Percentiles rank a stretch among this genome's conserved stretches.
These are phyloP conservation scores for Sporisorium reilianum DNA, from an alignment of 1,284 basidiomycete genomes.

Conservation along the genomic window DNA sequence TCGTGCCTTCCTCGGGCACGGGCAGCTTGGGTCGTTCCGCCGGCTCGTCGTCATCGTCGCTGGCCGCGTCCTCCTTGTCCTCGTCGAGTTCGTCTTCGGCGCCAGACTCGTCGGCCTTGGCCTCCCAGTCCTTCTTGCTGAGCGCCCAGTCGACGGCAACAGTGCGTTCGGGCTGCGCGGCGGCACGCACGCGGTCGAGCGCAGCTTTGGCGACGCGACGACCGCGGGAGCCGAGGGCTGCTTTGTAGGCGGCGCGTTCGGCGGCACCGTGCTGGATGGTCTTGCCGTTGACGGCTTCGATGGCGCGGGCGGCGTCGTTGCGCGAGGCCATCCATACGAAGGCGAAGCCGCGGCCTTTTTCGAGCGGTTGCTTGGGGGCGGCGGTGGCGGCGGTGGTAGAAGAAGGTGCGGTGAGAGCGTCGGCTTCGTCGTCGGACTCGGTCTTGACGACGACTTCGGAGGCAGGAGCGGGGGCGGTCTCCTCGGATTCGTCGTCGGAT, in stretches of 20 bases:
- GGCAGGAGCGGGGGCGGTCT: constrained; percentile 76
- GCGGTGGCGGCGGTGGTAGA: constrained; percentile 7
- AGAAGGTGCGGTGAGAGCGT: constrained; percentile 1
- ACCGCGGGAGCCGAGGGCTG: constrained; percentile 75
- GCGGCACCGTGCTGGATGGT: constrained; percentile 78
- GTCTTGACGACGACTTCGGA: constrained; percentile 71
- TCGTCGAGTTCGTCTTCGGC: constrained; percentile 71
- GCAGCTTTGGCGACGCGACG: constrained; percentile 75
- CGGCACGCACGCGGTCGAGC: constrained; percentile 47
- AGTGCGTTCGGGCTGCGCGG: constrained; percentile 73
- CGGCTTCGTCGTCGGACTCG: constrained; percentile 34
- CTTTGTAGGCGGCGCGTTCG: constrained; percentile 76
- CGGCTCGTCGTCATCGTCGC: constrained; percentile 64
- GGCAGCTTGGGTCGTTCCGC: constrained; percentile 62
- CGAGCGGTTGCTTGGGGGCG: constrained; percentile 74
- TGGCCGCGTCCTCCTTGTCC: constrained; percentile 53
- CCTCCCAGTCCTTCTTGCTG: constrained; percentile 91
- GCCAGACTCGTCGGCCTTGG: constrained; percentile 72
- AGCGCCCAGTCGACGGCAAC: constrained; percentile 97
- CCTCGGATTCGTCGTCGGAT: constrained; percentile 6
- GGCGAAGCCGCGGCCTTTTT: constrained; percentile 84
- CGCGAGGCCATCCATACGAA: constrained; percentile 94
- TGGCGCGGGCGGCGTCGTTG: constrained; percentile 85
- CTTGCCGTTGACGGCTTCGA: constrained; percentile 85
- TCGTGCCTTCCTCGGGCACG: constrained; percentile 76